Conservation (phyloP, 495 filamentous ascomycete species). For the Astrothelium macrocarpum region DNA sequence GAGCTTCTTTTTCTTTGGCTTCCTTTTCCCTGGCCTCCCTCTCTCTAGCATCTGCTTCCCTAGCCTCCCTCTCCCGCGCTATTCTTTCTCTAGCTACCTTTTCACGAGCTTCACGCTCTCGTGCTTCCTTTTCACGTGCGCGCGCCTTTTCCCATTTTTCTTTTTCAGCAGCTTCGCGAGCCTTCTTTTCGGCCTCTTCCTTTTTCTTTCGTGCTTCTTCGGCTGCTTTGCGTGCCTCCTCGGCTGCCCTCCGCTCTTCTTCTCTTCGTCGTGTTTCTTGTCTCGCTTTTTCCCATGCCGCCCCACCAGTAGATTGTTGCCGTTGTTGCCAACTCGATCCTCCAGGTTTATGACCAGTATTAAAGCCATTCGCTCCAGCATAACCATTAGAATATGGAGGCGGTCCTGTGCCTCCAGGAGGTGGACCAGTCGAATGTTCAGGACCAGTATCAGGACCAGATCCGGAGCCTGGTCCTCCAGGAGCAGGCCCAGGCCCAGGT, state of each 20-base stretch:
- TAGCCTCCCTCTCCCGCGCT: slow-evolving; percentile 39
- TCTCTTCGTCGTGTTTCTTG: slow-evolving; percentile 57
- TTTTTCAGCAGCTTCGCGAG: slow-evolving; percentile 34
- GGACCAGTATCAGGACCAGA: too few relatives aligned
- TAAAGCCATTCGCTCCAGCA: slow-evolving; percentile 17
- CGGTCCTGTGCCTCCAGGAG: slow-evolving; percentile 9
- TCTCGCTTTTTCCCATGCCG: slow-evolving; percentile 58
- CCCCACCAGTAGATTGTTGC: slow-evolving; percentile 22
- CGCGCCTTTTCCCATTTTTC: slow-evolving; percentile 38
- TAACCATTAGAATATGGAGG: slow-evolving; percentile 18
- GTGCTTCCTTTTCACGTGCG: slow-evolving; percentile 34
- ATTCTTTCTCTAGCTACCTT: slow-evolving; percentile 33
- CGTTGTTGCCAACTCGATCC: slow-evolving; percentile 19
- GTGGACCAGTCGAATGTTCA: too few relatives aligned
- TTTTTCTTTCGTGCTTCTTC: slow-evolving; percentile 36
- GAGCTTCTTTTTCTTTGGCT: slow-evolving; percentile 33
- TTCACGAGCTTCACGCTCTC: slow-evolving; percentile 34
- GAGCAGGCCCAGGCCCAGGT: slow-evolving; percentile 6
- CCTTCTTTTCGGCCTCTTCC: slow-evolving; percentile 33
- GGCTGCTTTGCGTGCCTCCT: slow-evolving; percentile 42
- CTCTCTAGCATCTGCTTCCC: slow-evolving; percentile 29
- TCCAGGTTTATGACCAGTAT: background rate
- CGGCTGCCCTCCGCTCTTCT: slow-evolving; percentile 48
- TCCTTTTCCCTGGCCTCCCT: slow-evolving; percentile 34
- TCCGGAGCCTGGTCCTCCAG: slow-evolving; percentile 13